Percentiles rank a stretch among this genome's conserved stretches.
Evolutionary conservation across 164 flowering plant genomes (phyloP).

Genomic region (Kalanchoe fedtschenkoi): DNA sequence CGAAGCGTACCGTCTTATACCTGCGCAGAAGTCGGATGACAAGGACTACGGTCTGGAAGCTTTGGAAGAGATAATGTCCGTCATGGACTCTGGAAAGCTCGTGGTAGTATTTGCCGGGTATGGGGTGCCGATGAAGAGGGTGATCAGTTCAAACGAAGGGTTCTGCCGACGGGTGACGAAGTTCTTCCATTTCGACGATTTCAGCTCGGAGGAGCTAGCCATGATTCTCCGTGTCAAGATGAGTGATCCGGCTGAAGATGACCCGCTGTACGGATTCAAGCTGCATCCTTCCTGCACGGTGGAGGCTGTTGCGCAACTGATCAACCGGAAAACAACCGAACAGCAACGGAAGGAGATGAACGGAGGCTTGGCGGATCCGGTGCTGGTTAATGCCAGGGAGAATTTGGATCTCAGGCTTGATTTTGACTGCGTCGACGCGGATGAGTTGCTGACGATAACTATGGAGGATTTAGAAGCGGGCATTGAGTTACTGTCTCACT

Average conservation of each 20-base stretch:
- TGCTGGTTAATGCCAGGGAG: slow-evolving; percentile 87
- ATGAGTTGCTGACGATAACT: slow-evolving; percentile 59
- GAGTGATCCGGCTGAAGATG: slow-evolving; percentile 46
- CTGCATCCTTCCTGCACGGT: slow-evolving; percentile 58
- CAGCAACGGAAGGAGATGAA: slow-evolving; percentile 82
- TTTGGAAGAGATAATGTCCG: slow-evolving; percentile 94
- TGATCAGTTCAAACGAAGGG: slow-evolving; percentile 81
- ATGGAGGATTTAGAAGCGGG: slow-evolving; percentile 78
- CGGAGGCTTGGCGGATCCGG: slow-evolving; percentile 75
- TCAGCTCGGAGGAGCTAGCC: slow-evolving; percentile 60
- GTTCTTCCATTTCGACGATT: slow-evolving; percentile 74
- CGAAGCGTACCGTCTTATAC: slow-evolving; percentile 89
- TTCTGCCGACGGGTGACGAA: slow-evolving; percentile 93
- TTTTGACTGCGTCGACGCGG: slow-evolving; percentile 60
- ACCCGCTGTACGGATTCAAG: slow-evolving; percentile 66
- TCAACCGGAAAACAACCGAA: slow-evolving; percentile 56
- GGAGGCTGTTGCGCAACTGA: slow-evolving; percentile 45
- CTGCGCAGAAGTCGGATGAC: slow-evolving; percentile 89
- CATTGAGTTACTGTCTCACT: slow-evolving; percentile 30
- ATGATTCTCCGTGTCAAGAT: slow-evolving; percentile 69
- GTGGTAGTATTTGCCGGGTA: slow-evolving; percentile 97
- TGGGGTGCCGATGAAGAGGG: slow-evolving; percentile 86
- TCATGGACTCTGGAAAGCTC: slow-evolving; percentile 89
- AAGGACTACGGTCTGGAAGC: slow-evolving; percentile 97
- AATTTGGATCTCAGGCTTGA: slow-evolving; percentile 67